phyloP scores from a whole-genome alignment of 176 grass and related monocot species.

The Eleusine indica region DNA sequence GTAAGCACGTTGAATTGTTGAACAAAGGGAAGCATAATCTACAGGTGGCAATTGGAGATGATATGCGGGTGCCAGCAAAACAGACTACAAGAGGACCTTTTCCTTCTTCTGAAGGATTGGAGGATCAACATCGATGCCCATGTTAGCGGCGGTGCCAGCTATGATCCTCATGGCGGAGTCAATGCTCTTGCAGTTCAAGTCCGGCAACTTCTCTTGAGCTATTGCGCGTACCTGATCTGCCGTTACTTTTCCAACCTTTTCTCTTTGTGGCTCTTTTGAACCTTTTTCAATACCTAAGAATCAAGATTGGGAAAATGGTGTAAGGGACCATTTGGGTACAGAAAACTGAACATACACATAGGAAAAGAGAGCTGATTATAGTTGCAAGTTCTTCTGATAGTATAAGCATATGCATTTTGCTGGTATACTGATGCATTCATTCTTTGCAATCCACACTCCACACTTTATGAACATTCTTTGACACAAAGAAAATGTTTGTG shows the following conservation, averaged over 20 bases:
- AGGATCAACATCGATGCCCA: slow-evolving; percentile 86
- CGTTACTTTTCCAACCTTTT: slow-evolving; percentile 88
- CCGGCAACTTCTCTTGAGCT: slow-evolving; percentile 84
- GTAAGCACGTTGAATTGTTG: neutral
- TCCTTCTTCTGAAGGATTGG: slow-evolving; percentile 76
- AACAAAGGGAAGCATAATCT: slow-evolving; percentile 45
- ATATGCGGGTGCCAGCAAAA: neutral
- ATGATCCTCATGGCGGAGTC: slow-evolving; percentile 94
- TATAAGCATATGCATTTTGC: neutral
- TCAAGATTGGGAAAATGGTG: slow-evolving; percentile 32
- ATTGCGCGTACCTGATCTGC: slow-evolving; percentile 75
- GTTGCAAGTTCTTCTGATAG: neutral
- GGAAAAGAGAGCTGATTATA: neutral
- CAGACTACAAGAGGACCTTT: slow-evolving; percentile 61
- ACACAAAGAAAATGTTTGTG: neutral
- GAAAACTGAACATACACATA: neutral
- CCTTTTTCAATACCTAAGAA: slow-evolving; percentile 78
- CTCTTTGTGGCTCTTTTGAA: slow-evolving; percentile 65
- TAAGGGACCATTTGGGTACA: neutral
- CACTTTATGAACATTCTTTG: slow-evolving; percentile 4
- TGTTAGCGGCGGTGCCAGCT: slow-evolving; percentile 90
- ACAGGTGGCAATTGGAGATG: slow-evolving; percentile 32
- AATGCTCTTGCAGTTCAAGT: slow-evolving; percentile 87
- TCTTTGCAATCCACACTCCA: neutral
- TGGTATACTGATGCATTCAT: neutral